phyloP scores from a whole-genome alignment of 2,329 filamentous ascomycete genomes.

The Talaromyces sp. region DNA sequence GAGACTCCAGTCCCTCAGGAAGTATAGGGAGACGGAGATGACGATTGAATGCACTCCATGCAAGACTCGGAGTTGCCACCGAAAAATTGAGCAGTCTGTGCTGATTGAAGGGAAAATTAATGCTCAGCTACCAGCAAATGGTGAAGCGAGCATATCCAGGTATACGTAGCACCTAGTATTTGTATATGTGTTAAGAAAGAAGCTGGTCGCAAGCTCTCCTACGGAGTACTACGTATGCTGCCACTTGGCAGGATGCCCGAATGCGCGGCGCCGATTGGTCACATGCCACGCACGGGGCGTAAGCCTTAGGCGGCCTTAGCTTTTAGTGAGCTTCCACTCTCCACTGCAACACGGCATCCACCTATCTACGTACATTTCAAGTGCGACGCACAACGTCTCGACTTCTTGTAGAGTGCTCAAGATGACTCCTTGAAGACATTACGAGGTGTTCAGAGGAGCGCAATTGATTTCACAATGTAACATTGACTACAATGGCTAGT shows the following conservation, averaged over 20 bases:
- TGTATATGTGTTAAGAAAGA: not conserved
- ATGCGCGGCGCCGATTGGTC: constrained; percentile 13
- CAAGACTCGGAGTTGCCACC: not conserved
- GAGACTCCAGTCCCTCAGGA: constrained; percentile 13
- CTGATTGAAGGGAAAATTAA: not conserved
- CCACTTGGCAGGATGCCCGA: constrained; percentile 14
- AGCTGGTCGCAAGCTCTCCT: not conserved
- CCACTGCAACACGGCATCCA: not conserved
- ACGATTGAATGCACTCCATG: constrained; percentile 15
- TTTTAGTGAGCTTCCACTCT: not conserved
- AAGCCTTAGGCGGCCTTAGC: not conserved
- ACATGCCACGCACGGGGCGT: not conserved
- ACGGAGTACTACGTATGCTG: not conserved
- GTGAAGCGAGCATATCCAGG: not conserved
- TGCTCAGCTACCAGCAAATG: not conserved
- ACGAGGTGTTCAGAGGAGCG: too few species aligned
- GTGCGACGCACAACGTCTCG: not conserved
- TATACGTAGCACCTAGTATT: not conserved
- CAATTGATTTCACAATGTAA: too few species aligned
- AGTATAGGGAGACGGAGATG: constrained; percentile 14
- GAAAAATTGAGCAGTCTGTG: not conserved
- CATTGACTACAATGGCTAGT: not conserved
- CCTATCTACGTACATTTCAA: not conserved
- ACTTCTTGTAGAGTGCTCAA: not conserved
- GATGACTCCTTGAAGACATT: not conserved